Evolutionary conservation across 345 rosid species (phyloP), one percentile per base, ranked within the genome.

Genomic region (Lepidium aucheri): DNA sequence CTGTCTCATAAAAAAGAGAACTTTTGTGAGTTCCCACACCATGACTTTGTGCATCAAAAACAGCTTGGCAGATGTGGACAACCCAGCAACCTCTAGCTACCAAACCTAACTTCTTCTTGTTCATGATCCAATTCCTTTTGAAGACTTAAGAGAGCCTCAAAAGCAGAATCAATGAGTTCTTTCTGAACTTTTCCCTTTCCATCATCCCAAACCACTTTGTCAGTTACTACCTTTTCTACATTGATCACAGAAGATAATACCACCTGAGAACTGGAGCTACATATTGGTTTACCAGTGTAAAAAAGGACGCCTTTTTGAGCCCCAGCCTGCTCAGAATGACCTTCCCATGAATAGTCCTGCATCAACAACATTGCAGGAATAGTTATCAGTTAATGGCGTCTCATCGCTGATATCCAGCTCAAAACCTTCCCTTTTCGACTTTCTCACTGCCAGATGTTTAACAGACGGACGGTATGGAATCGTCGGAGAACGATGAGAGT

Each of bases 291-390:
- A 53, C 97, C 99, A 56, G 87, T 59, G 69, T 94, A 97, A 50
- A 94, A 83, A 75, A 94, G 96, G 67, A 90, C 73, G 24, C 97
- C 97, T 84, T 85, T 85, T 88, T 18, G 95, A 97, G 2, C 97
- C 97, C 99, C 99, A 94, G 15, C 99, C 99, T 33, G 84, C 99
- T 65, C 97, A 96, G 79, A 90, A 94, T 39, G 97, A 90, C 75
- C 90, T 82, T 59, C 96, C 95, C 99, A 90, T 90, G 78, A 94
- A 94, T 56, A 94, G 77, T 65, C 88, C 97, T 10, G 97, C 94
- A 80, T 94, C 99, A 64, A 88, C 96, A 70, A 94, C 73, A 75
- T 86, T 86, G 69, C 59, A 69, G 54, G 95, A 90, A 83, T 84
- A 82, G 78, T 79, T 78, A 66, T 81, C 86, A 57, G 81, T 79